Evolutionary conservation across 2,329 filamentous ascomycete genomes (phyloP).

Genomic region (Exophiala alcalophila): DNA sequence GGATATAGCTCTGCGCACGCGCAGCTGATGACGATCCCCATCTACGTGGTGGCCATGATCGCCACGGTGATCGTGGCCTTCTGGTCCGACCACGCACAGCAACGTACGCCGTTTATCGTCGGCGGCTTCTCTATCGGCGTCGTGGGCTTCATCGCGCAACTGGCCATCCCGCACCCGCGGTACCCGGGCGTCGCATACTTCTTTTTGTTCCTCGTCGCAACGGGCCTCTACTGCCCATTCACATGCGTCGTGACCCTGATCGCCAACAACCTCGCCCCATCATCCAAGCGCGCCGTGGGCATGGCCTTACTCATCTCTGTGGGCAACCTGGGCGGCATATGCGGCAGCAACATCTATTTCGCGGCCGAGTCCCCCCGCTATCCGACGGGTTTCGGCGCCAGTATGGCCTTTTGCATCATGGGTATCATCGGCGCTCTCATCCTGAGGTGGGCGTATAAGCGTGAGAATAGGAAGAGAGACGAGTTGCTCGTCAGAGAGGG

Average conservation of each 20-base stretch:
- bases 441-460: slow-evolving; percentile 32
- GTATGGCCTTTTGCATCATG: slow-evolving; percentile 37
- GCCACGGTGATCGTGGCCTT: slow-evolving; percentile 49
- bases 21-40: slow-evolving; percentile 41
- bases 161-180: slow-evolving; percentile 45
- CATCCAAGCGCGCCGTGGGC: slow-evolving; percentile 64
- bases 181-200: slow-evolving; percentile 44
- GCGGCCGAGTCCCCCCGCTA: slow-evolving; percentile 36
- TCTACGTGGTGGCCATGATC: slow-evolving; percentile 60
- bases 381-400: slow-evolving; percentile 38
- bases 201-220: slow-evolving; percentile 47
- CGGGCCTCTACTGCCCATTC: slow-evolving; percentile 62
- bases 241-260: slow-evolving; percentile 63
- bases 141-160: slow-evolving; percentile 61
- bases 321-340: slow-evolving; percentile 35
- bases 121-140: slow-evolving; percentile 54
- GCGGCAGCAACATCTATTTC: slow-evolving; percentile 42
- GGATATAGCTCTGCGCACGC: slow-evolving; percentile 41
- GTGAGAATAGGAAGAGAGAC: slow-evolving; percentile 21
- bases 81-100: slow-evolving; percentile 55
- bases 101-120: slow-evolving; percentile 63
- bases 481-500: slow-evolving; percentile 18
- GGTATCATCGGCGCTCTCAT: slow-evolving; percentile 48
- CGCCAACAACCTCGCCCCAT: slow-evolving; percentile 67
- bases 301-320: slow-evolving; percentile 46